Conservation (phyloP, 306 rosid genomes). For the Quercus ilex region DNA sequence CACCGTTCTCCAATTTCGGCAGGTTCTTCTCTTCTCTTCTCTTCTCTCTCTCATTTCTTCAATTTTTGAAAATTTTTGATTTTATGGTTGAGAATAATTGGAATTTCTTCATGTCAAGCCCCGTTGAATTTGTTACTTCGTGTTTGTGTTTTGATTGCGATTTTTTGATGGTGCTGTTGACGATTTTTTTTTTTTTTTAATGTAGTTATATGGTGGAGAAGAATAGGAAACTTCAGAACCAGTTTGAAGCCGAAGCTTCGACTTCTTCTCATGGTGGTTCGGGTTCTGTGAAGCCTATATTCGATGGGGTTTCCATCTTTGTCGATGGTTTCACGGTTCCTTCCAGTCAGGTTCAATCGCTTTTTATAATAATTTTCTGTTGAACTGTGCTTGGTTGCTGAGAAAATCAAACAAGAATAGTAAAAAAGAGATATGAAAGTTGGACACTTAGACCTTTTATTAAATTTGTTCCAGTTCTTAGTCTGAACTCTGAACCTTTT, state of each 20-base stretch:
- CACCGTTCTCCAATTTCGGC: slow-evolving; percentile 68
- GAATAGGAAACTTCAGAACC: slow-evolving; percentile 69
- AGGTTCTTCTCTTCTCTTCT: slow-evolving; percentile 27
- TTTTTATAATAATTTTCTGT: background rate
- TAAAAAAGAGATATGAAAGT: background rate
- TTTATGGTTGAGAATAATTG: background rate
- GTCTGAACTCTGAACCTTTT: background rate
- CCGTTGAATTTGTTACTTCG: background rate
- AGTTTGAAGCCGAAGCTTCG: slow-evolving; percentile 70
- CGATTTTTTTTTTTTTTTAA: background rate
- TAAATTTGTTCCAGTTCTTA: background rate
- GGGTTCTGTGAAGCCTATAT: slow-evolving; percentile 44
- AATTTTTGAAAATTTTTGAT: background rate
- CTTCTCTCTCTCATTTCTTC: background rate
- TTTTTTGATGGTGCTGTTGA: background rate
- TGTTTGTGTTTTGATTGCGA: background rate
- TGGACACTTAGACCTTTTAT: background rate
- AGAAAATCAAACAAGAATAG: background rate
- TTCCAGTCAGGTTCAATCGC: slow-evolving; percentile 60
- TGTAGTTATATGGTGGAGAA: slow-evolving; percentile 77
- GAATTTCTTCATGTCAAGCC: background rate
- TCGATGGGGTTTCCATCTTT: slow-evolving; percentile 75
- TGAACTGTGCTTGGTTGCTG: slow-evolving; percentile 3
- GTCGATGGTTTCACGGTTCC: slow-evolving; percentile 95
- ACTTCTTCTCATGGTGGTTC: slow-evolving; percentile 27